Base-by-base conservation (phyloP, 176 grass and related monocot genomes). In the Puccinellia tenuiflora region DNA sequence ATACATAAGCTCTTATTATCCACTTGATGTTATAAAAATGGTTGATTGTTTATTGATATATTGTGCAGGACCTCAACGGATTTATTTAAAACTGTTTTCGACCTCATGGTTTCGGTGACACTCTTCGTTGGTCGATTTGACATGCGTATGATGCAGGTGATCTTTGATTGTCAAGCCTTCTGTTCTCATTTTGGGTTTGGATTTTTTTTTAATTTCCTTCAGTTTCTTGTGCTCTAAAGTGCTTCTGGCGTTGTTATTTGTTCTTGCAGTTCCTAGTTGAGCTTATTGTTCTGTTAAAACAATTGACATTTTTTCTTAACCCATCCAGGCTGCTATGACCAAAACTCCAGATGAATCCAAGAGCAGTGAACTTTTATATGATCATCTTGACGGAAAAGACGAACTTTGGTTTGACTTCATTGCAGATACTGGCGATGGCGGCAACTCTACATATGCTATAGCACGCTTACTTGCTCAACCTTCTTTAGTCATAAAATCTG, bases 381-480 rank as follows among this genome's bases (percentile, higher is more conserved):
- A 99, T 48, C 93, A 96, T 61, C 88, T 94, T 71, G 74, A 84
- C 79, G 89, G 85, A 81, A 96, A 87, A 89, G 96, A 96, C 40
- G 89, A 94, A 68, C 83, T 99, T 77, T 99, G 93, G 96, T 99
- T 99, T 61, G 96, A 99, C 87, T 99, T 99, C 78, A 89, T 99
- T 85, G 96, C 96, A 70, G 96, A 99, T 76, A 99, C 93, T 10
- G 96, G 93, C 5, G 96, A 99, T 38, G 96, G 96, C 73, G 96
- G 96, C 24, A 99, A 96, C 50, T 99, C 93, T 14, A 90, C 93
- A 17, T 99, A 99, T 75, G 64, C 93, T 38, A 86, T 99, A 52
- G 96, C 96, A 80, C 91, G 91, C 46, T 76, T 99, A 67, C 84
- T 99, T 78, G 96, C 96, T 30, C 93, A 96, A 79, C 91, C 89